phyloP scores from a whole-genome alignment of 2,329 filamentous ascomycete species.

The Clonostachys rosea region DNA sequence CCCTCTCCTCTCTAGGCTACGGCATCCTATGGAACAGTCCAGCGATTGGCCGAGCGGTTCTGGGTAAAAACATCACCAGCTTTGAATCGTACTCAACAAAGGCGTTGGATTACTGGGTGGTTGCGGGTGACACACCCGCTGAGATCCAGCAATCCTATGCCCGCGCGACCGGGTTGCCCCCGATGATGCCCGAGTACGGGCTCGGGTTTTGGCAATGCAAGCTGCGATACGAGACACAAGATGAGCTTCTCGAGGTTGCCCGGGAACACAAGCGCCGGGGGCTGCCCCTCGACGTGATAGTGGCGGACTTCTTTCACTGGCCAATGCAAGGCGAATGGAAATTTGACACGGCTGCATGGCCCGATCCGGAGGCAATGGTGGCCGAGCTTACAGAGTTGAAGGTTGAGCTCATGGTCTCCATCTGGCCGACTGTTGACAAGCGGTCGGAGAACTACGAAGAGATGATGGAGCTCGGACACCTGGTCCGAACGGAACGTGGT shows the following conservation, averaged over 20 bases:
- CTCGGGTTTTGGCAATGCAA: slow-evolving; percentile 68
- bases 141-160: slow-evolving; percentile 54
- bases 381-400: slow-evolving; percentile 51
- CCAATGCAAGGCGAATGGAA: slow-evolving; percentile 62
- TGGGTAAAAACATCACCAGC: slow-evolving; percentile 56
- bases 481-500: slow-evolving; percentile 58
- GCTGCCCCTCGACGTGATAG: slow-evolving; percentile 59
- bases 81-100: slow-evolving; percentile 57
- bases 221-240: slow-evolving; percentile 60
- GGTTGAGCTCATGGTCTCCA: slow-evolving; percentile 63
- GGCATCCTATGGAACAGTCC: slow-evolving; percentile 66
- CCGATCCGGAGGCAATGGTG: slow-evolving; percentile 62
- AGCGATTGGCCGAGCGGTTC: slow-evolving; percentile 51
- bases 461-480: slow-evolving; percentile 55
- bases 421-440: slow-evolving; percentile 64
- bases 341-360: slow-evolving; percentile 61
- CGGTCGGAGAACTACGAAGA: slow-evolving; percentile 53
- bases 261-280: slow-evolving; percentile 50
- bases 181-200: slow-evolving; percentile 66
- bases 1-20: slow-evolving; percentile 54
- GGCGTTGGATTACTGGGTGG: slow-evolving; percentile 59
- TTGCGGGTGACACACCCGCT: slow-evolving; percentile 48
- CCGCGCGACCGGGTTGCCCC: slow-evolving; percentile 50
- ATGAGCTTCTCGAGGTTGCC: slow-evolving; percentile 55
- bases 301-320: slow-evolving; percentile 67